Evolutionary conservation across 2,329 filamentous ascomycete species (phyloP).

Genomic region (Colletotrichum sp.): DNA sequence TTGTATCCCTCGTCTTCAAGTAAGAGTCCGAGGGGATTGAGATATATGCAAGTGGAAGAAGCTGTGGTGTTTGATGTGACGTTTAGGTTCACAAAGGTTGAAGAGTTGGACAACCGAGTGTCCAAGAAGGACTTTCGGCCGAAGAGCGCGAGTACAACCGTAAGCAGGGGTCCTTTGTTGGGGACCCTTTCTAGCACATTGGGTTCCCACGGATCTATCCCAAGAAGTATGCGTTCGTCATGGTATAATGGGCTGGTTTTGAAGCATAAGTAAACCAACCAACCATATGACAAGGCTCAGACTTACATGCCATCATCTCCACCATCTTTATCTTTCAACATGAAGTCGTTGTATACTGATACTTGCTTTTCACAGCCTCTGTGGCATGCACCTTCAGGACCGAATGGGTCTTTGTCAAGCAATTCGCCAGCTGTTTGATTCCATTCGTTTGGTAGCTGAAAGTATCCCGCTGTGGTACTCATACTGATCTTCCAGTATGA

Average conservation of each 20-base stretch:
- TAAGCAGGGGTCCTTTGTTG: background rate
- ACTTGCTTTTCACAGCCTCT: background rate
- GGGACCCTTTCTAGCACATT: background rate
- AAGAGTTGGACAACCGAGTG: background rate
- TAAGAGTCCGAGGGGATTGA: background rate
- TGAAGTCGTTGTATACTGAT: background rate
- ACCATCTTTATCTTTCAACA: no score
- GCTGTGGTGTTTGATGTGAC: background rate
- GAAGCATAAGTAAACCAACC: background rate
- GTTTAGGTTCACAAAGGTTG: background rate
- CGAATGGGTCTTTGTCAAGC: background rate
- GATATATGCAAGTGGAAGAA: background rate
- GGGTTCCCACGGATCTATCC: background rate
- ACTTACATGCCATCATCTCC: background rate
- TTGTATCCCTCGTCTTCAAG: background rate
- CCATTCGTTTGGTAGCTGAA: background rate
- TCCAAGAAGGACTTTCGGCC: background rate
- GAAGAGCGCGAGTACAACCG: background rate
- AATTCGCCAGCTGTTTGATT: background rate
- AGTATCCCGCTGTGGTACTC: background rate
- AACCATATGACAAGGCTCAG: background rate
- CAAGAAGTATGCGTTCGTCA: background rate
- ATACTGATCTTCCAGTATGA: background rate
- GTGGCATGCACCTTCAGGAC: background rate
- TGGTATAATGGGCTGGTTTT: background rate